phyloP scores from a whole-genome alignment of 805 yeast species.

The Teunomyces stri region DNA sequence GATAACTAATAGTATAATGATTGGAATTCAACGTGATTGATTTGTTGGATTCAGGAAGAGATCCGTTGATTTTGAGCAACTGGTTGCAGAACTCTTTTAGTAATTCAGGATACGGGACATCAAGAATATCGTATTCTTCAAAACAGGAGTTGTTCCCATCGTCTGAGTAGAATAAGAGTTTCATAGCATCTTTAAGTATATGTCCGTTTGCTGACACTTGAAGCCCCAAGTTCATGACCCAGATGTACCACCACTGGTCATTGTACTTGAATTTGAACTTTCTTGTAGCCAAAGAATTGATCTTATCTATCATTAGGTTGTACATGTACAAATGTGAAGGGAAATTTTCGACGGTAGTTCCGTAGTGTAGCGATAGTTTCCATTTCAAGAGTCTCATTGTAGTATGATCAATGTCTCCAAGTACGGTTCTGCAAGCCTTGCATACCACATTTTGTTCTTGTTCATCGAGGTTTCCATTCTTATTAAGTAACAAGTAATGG shows the following conservation, averaged over 20 bases:
- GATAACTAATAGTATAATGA: slow-evolving; percentile 10
- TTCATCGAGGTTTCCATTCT: slow-evolving; percentile 5
- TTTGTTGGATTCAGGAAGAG: slow-evolving; percentile 19
- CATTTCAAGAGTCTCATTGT: slow-evolving; percentile 10
- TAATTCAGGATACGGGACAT: slow-evolving; percentile 15
- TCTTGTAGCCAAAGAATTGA: slow-evolving; percentile 38
- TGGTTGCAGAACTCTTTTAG: slow-evolving; percentile 13
- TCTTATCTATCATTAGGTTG: slow-evolving; percentile 31
- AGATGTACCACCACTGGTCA: slow-evolving; percentile 19
- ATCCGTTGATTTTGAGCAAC: slow-evolving; percentile 14
- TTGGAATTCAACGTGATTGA: slow-evolving; percentile 14
- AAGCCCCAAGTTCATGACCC: slow-evolving; percentile 39
- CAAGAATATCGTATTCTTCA: slow-evolving; percentile 17
- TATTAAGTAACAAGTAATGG: slow-evolving; percentile 48
- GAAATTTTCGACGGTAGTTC: slow-evolving; percentile 12
- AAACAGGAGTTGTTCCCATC: slow-evolving; percentile 6
- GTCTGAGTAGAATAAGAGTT: slow-evolving; percentile 23
- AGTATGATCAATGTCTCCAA: slow-evolving; percentile 39
- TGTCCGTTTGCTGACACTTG: slow-evolving; percentile 21
- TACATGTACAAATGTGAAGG: slow-evolving; percentile 18
- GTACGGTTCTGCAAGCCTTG: slow-evolving; percentile 26
- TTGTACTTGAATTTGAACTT: slow-evolving; percentile 22
- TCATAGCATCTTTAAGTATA: slow-evolving; percentile 22
- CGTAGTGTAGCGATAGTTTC: slow-evolving; percentile 7
- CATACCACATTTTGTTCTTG: slow-evolving; percentile 26